Evolutionary conservation across 2,329 filamentous ascomycete species (phyloP), one percentile per base, ranked within the genome.

Genomic region (Cytospora chrysosperma): DNA sequence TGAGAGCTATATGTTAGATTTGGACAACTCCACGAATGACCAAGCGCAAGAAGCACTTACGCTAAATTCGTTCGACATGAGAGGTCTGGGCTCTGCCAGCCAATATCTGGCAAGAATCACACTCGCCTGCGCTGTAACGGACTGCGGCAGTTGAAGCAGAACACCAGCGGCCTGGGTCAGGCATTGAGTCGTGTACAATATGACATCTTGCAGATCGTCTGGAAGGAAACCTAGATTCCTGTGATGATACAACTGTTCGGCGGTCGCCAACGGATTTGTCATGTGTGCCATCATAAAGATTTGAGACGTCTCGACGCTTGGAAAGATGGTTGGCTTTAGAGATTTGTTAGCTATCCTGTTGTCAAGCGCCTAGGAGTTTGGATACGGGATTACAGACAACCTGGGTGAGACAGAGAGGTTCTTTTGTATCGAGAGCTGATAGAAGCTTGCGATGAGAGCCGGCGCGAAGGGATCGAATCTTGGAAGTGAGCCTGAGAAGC

Each of bases 41-140:
- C 2, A 27, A 4, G 15, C 1, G 52, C 19, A 12, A n/a, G 6
- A 12, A 7, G 19, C 21, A 66, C 77, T 61, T 73, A 83, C 81
- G 70, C 79, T 82, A 62, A 86, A 90, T 70, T 87, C 87, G 75
- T 80, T 78, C 67, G 76, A 77, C 79, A 84, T 84, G 71, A 77
- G 81, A 61, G 75, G 85, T 72, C 64, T 57, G 28, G 61, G 56
- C 54, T 79, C 82, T 28, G 81, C 74, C 27, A 92, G 78, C 89
- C 91, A 96, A 77, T 92, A 95, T 17, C 94, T 85, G 58, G 89
- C 88, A 37, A 96, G 85, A 0, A 95, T 77, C 49, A 97, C 87
- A 72, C 93, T 91, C 3, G 93, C 92, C 71, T 93, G 91, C 5
- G 93, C 91, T 47, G 95, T 91, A 47, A 92, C 86, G 69, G 93